These are phyloP conservation scores for Cordyceps javanica DNA, from an alignment of 2,329 filamentous ascomycete species.

Conservation along the genomic window DNA sequence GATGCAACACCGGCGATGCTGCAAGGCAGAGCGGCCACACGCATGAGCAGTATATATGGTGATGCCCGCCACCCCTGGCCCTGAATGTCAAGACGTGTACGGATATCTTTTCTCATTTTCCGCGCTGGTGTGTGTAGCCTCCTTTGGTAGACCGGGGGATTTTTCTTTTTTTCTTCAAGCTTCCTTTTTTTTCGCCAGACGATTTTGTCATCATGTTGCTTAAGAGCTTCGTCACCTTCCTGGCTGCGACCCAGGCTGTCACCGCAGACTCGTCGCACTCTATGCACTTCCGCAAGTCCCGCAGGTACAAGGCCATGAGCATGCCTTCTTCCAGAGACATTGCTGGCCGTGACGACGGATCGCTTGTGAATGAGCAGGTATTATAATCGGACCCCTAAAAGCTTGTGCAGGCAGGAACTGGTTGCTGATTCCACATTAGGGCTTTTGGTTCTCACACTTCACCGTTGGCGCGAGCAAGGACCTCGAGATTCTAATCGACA, in stretches of 20 bases:
- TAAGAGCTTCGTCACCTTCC: conserved; percentile 8
- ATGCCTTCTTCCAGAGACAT: conserved; percentile 12
- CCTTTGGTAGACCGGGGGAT: no score
- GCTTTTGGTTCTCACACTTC: conserved; percentile 19
- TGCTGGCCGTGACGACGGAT: not conserved
- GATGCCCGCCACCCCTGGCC: not conserved
- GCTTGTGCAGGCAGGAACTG: not conserved
- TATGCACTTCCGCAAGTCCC: conserved; percentile 14
- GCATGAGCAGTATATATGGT: not conserved
- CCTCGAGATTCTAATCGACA: conserved; percentile 18
- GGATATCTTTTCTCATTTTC: not conserved
- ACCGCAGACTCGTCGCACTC: conserved; percentile 15
- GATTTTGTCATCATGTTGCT: conserved; percentile 10
- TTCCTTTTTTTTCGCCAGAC: not conserved
- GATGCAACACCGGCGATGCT: not conserved
- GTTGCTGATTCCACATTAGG: conserved; percentile 7
- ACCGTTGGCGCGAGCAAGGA: conserved; percentile 16
- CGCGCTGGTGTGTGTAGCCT: not conserved
- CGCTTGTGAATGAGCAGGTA: conserved; percentile 15
- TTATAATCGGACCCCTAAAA: not conserved
- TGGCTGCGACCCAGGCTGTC: conserved; percentile 13
- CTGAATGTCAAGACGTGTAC: not conserved
- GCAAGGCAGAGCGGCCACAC: not conserved
- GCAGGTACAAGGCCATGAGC: conserved; percentile 11
- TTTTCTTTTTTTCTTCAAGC: not conserved